phyloP scores from a whole-genome alignment of 1,284 basidiomycete genomes.

The Malassezia obtusa region DNA sequence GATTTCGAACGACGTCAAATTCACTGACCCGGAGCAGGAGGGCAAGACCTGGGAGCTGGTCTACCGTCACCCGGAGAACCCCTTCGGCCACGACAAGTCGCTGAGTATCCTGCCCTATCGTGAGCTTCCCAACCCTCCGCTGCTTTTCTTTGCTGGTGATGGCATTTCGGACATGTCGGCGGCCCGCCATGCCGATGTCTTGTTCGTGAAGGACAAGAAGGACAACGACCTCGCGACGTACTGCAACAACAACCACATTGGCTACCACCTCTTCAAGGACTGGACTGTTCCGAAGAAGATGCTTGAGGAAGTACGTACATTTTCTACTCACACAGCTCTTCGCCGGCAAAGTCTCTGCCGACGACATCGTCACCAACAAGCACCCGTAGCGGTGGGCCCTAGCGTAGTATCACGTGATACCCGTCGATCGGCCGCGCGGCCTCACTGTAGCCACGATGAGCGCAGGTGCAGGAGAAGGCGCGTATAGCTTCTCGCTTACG shows the following conservation, averaged over 20 bases:
- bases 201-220: conserved; percentile 47
- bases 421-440: conserved; percentile 12
- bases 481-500: conserved; percentile 82
- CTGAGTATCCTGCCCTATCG: conserved; percentile 45
- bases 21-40: conserved; percentile 42
- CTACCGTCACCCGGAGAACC: conserved; percentile 46
- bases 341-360: conserved; percentile 4
- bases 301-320: conserved; percentile 22
- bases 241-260: conserved; percentile 40
- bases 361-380: conserved; percentile 5
- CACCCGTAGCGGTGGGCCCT: not conserved
- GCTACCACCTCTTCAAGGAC: conserved; percentile 43
- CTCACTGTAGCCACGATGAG: conserved; percentile 22
- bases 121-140: conserved; percentile 37
- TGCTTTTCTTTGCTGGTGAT: conserved; percentile 47
- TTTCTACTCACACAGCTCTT: conserved; percentile 5
- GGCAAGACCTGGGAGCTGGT: conserved; percentile 43
- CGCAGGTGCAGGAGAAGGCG: conserved; percentile 43
- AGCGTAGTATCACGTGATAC: conserved; percentile 4
- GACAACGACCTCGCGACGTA: conserved; percentile 46
- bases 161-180: conserved; percentile 48
- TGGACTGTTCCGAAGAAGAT: conserved; percentile 42
- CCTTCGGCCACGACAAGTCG: conserved; percentile 46
- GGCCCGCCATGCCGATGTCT: conserved; percentile 45
- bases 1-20: conserved; percentile 46